phyloP scores from a whole-genome alignment of 345 rosid genomes.

The Rhizophora mangle region DNA sequence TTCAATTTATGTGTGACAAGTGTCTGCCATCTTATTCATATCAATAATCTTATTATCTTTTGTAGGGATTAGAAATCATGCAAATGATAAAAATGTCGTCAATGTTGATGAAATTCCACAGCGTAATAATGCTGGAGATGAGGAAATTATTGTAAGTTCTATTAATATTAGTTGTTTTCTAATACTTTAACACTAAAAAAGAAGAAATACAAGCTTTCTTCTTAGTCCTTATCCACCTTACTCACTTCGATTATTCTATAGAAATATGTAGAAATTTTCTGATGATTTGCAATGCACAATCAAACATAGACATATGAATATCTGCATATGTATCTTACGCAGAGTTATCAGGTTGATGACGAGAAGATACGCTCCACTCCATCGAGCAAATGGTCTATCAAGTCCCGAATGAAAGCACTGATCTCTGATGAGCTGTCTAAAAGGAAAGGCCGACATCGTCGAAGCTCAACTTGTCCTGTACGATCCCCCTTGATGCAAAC shows the following conservation, averaged over 20 bases:
- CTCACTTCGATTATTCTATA: neutral
- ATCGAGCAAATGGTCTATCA: conserved; percentile 48
- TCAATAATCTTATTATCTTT: neutral
- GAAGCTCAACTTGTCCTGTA: conserved; percentile 50
- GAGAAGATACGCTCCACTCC: conserved; percentile 25
- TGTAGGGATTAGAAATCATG: conserved; percentile 33
- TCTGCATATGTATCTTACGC: conserved; percentile 16
- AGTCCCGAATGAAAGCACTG: conserved; percentile 56
- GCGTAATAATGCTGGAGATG: neutral
- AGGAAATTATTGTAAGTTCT: conserved; percentile 26
- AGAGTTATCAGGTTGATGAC: conserved; percentile 39
- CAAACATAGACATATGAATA: neutral
- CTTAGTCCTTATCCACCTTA: conserved; percentile 6
- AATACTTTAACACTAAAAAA: neutral
- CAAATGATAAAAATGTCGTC: conserved; percentile 6
- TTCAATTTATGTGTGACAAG: neutral
- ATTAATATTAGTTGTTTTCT: neutral
- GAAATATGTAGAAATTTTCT: neutral
- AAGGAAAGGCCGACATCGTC: conserved; percentile 49
- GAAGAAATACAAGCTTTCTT: neutral
- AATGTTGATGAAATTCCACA: conserved; percentile 11
- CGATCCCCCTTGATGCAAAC: conserved; percentile 23
- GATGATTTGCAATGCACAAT: neutral
- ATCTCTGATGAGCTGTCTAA: conserved; percentile 50
- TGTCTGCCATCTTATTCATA: neutral